Conservation (phyloP, 2,329 filamentous ascomycete species). For the Arthrobotrys sinensis region DNA sequence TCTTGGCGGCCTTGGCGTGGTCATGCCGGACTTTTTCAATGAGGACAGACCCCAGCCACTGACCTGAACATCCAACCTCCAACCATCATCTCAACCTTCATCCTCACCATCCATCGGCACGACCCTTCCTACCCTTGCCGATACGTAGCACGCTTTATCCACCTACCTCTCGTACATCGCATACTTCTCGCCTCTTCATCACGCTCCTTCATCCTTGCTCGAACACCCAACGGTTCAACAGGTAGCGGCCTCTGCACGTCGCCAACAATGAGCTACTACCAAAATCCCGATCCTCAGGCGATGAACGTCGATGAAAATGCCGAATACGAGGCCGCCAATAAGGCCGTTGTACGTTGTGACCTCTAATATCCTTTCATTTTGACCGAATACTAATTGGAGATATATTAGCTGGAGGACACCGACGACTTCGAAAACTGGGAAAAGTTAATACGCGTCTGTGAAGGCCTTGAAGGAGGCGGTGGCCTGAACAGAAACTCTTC, state of each 20-base stretch:
- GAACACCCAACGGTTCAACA: conserved; percentile 4
- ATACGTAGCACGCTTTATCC: background rate
- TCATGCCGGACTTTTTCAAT: conserved; percentile 20
- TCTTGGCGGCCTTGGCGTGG: conserved; percentile 28
- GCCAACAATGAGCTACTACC: conserved; percentile 60
- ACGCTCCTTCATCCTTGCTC: background rate
- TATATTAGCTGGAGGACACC: conserved; percentile 75
- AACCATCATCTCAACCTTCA: conserved; percentile 8
- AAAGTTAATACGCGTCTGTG: conserved; percentile 85
- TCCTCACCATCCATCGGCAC: background rate
- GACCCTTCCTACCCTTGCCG: background rate
- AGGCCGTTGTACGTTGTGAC: conserved; percentile 59
- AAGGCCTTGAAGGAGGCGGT: conserved; percentile 80
- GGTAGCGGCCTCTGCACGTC: conserved; percentile 42
- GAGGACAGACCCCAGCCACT: conserved; percentile 31
- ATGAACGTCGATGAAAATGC: conserved; percentile 62
- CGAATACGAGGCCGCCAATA: conserved; percentile 64
- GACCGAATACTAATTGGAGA: conserved; percentile 10
- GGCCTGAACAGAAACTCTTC: conserved; percentile 97
- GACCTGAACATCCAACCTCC: conserved; percentile 25
- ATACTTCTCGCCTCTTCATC: background rate
- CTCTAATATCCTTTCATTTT: background rate
- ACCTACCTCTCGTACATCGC: conserved; percentile 2
- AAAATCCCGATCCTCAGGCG: conserved; percentile 54
- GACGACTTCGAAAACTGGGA: conserved; percentile 98